Evolutionary conservation across 2,329 filamentous ascomycete species (phyloP).

Genomic region (Penicillium sumatraense): DNA sequence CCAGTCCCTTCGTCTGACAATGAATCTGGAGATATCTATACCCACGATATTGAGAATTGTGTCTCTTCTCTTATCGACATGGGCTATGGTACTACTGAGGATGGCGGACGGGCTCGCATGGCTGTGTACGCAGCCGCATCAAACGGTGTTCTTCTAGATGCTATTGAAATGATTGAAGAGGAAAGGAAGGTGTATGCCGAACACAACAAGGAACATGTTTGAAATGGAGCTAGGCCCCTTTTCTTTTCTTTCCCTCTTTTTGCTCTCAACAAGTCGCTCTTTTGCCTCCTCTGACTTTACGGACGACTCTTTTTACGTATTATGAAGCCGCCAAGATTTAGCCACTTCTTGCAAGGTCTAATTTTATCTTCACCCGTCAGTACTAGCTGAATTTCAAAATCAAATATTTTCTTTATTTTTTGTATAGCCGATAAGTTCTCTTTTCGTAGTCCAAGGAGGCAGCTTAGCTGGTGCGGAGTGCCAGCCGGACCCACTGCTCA

Average conservation of each 20-base stretch:
- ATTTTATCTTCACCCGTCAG: no score
- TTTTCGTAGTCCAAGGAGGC: no score
- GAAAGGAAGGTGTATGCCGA: constrained; percentile 49
- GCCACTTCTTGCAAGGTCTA: no score
- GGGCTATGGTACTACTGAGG: constrained; percentile 44
- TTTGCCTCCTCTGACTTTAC: background rate
- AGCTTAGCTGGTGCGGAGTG: background rate
- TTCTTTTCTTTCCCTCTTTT: constrained; percentile 8
- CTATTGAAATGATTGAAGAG: constrained; percentile 57
- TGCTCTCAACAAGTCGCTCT: background rate
- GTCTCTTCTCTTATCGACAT: constrained; percentile 44
- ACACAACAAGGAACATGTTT: constrained; percentile 19
- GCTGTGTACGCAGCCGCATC: constrained; percentile 51
- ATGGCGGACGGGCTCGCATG: constrained; percentile 44
- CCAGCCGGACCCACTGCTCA: background rate
- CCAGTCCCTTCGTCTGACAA: background rate
- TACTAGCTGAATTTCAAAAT: no score
- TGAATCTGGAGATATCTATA: background rate
- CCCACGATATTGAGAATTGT: constrained; percentile 39
- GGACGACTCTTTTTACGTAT: background rate
- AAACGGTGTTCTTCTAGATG: constrained; percentile 47
- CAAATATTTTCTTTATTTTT: no score
- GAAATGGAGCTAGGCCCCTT: background rate
- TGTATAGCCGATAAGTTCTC: no score
- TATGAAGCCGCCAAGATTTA: background rate